These are phyloP conservation scores for Juncus effusus DNA, from an alignment of 176 grass and related monocot species.

Conservation along the genomic window DNA sequence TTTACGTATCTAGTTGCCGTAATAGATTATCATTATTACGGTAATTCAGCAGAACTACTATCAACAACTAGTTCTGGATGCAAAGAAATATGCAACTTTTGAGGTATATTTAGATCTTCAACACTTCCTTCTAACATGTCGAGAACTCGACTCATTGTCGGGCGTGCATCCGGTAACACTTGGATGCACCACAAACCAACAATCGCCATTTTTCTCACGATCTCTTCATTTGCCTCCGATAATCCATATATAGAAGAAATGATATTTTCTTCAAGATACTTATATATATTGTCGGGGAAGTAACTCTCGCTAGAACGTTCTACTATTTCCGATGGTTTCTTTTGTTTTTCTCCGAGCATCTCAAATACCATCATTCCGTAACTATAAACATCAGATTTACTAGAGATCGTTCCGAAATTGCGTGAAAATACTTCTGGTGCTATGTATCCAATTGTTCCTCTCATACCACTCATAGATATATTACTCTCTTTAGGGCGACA, in stretches of 20 bases:
- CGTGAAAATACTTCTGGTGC: slow-evolving; percentile 42
- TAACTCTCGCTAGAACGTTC: slow-evolving; percentile 11
- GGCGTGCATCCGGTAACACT: slow-evolving; percentile 11
- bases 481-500: slow-evolving; percentile 27
- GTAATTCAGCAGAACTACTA: neutral
- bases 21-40: too few relatives aligned
- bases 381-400: slow-evolving; percentile 52
- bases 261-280: slow-evolving; percentile 23
- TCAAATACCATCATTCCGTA: slow-evolving; percentile 54
- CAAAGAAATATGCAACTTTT: slow-evolving; percentile 2
- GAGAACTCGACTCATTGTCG: slow-evolving; percentile 34
- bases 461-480: slow-evolving; percentile 33
- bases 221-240: neutral
- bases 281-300: slow-evolving; percentile 32
- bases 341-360: slow-evolving; percentile 35
- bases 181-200: slow-evolving; percentile 43
- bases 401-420: slow-evolving; percentile 33
- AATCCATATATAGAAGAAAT: slow-evolving; percentile 10
- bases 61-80: neutral
- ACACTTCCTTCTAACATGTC: slow-evolving; percentile 32
- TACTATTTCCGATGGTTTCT: neutral
- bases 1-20: too few relatives aligned
- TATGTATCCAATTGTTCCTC: slow-evolving; percentile 46
- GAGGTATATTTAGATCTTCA: slow-evolving; percentile 25
- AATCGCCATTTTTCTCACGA: slow-evolving; percentile 30